Base-by-base conservation (phyloP, 495 filamentous ascomycete genomes). In the Neurospora sp. region DNA sequence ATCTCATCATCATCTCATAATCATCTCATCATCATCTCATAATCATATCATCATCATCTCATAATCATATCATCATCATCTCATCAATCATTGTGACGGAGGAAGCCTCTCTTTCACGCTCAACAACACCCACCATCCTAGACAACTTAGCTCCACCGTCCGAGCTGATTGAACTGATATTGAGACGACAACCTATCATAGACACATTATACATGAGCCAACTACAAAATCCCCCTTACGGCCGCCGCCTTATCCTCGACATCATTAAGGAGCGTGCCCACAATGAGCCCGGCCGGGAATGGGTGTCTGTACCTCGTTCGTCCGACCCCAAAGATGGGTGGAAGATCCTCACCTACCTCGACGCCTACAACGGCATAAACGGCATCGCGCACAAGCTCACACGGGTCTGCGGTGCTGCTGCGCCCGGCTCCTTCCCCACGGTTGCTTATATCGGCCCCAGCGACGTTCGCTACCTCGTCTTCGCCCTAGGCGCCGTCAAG, bases 321-420 rank as follows among this genome's bases (percentile, higher is more conserved):
- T 75, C 79, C 5, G 73, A 86, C 45, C 78, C 84, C 4, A 78
- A 79, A n/a, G 82, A 89, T 69, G 88, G 88, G 6, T 90, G 87
- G 82, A 81, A 78, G 34, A 21, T 78, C 4, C 75, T 91, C 48
- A 86, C 82, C 15, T 86, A 86, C 74, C 73, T 74, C n/a, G 76
- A 84, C 6, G 81, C 88, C 19, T 84, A 86, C 39, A 83, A 84
- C 71, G 87, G 86, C 24, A 77, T 90, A 62, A 87, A 91, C 74
- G 80, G 79, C 7, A 76, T 82, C 24, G 85, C 87, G 13, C 85
- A 83, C 74, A 86, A 84, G 82, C 79, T 90, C 43, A 75, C 84
- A 34, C 59, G 77, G 8, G 76, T 74, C 0, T 77, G 86, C 17
- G 87, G 88, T 13, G 69, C 39, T 3, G 79, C 79, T 0, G 40